Evolutionary conservation across 2,329 filamentous ascomycete species (phyloP), one percentile per base, ranked within the genome.

Genomic region (Leptographium radiaticola): DNA sequence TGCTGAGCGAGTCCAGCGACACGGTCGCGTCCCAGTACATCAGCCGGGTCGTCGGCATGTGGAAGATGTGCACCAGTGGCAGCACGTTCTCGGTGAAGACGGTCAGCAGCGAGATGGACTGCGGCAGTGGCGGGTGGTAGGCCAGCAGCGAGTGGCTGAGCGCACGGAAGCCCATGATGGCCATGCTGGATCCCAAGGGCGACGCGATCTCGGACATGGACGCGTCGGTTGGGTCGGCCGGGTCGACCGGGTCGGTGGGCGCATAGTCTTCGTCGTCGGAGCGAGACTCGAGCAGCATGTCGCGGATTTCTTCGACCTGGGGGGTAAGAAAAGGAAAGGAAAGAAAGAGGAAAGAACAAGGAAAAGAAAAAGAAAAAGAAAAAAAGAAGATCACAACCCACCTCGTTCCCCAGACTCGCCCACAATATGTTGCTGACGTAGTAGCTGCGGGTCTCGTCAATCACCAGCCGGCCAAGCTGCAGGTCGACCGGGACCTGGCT

Each of bases 31-130:
- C 49, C 49, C 49, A 51, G 39, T 51, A 51, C 49, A 51, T 12
- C 34, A n/a, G 49, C 56, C 6, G 60, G 51, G 60, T 61, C 63
- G 62, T 63, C 1, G 64, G 64, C 56, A 62, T 59, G 54, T 67
- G 66, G 50, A 64, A 67, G 25, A 64, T 62, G 48, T 56, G 60
- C 6, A 63, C 58, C 10, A 66, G 49, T 6, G 49, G 49, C 25
- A 40, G 18, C 31, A 49, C 47, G 47, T 49, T 49, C n/a, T 49
- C 31, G 31, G 47, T 38, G 30, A 49, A 49, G 15, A 33, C 31
- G 15, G 47, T 18, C 15, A 49, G 30, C 13, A 49, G 47, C 31
- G 47, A 31, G n/a, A 49, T 33, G 10, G 47, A 12, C 18, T 49
- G 47, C n/a, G 15, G 16, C 31, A 49, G 47, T 10, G 47, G 31